Evolutionary conservation across 2,329 filamentous ascomycete genomes (phyloP), one percentile per base, ranked within the genome.

Genomic region (Fusarium kyushuense): DNA sequence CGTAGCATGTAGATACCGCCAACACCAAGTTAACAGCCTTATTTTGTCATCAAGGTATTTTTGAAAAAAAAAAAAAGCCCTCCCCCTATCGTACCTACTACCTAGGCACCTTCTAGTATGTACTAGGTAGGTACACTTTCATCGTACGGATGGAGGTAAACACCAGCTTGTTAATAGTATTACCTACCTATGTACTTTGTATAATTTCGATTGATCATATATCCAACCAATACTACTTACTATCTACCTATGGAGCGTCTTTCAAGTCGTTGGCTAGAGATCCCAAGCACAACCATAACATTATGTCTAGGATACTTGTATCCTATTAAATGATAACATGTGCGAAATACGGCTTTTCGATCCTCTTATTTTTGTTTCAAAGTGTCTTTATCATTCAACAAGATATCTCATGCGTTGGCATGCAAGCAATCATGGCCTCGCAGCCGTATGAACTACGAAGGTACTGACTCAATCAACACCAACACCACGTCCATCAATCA

Each of bases 381-480:
- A 49, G 32, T 27, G 53, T 41, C 55, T 43, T 70, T 51, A 59
- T 70, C 57, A 59, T 67, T 67, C 43, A 63, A 59, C 41, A 54
- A 58, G 43, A 53, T 48, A 56, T 67, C 53, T 69, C 54, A 49
- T 54, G 58, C 49, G 40, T 35, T n/a, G 36, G 53, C 62, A 42
- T 70, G 48, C 51, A 51, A 41, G 41, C 38, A 58, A 59, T 62
- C 57, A 54, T 64, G 45, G 49, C 49, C 49, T 69, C 49, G 30
- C 62, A 58, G 32, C 66, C 49, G 56, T 35, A 17, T 43, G 63
- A 45, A 43, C 45, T 58, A 46, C 54, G 30, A 35, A 57, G 46
- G 30, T 29, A 52, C 40, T 63, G 47, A 49, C 47, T 38, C 32
- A 49, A 49, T 49, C 47, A 49, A 49, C 32, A 67, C 57, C 27